Evolutionary conservation across 352 stramenopile genomes (phyloP).

Genomic region (Phytophthora podocarpi): DNA sequence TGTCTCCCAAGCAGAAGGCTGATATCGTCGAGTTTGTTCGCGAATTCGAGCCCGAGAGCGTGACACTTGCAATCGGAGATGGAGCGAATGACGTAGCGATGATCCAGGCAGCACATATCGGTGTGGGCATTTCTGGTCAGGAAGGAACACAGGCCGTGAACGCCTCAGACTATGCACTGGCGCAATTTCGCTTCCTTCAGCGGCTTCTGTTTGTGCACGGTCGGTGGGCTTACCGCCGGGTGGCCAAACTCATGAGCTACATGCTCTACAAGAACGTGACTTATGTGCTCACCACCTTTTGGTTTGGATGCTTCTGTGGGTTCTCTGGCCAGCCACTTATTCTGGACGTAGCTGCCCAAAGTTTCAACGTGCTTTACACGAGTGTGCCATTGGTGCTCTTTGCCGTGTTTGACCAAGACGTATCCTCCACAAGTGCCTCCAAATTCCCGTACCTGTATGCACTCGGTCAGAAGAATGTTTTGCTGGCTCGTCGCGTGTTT

Average conservation of each 20-base stretch:
- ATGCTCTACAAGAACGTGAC: conserved; percentile 96
- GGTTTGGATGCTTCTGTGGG: conserved; percentile 80
- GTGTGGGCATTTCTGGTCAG: conserved; percentile 92
- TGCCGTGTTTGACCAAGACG: conserved; percentile 79
- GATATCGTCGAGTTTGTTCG: conserved; percentile 84
- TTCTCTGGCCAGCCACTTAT: conserved; percentile 84
- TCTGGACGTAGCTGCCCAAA: conserved; percentile 77
- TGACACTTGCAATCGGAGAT: conserved; percentile 94
- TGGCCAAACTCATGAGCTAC: conserved; percentile 93
- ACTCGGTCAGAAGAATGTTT: conserved; percentile 70
- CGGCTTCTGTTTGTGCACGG: conserved; percentile 93
- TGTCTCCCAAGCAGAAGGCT: conserved; percentile 90
- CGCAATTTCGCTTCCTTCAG: conserved; percentile 94
- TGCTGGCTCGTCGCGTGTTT: conserved; percentile 68
- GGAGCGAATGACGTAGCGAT: conserved; percentile 97
- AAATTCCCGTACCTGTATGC: conserved; percentile 73
- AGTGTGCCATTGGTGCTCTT: conserved; percentile 79
- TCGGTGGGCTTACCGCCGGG: conserved; percentile 91
- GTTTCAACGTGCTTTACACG: conserved; percentile 87
- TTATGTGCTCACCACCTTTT: conserved; percentile 85
- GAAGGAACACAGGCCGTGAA: conserved; percentile 94
- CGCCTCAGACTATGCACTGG: conserved; percentile 92
- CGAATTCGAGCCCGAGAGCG: conserved; percentile 63
- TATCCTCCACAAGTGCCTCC: conserved; percentile 66
- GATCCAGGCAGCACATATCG: conserved; percentile 93